phyloP scores from a whole-genome alignment of 495 filamentous ascomycete species.

The Filosporella fistucella region DNA sequence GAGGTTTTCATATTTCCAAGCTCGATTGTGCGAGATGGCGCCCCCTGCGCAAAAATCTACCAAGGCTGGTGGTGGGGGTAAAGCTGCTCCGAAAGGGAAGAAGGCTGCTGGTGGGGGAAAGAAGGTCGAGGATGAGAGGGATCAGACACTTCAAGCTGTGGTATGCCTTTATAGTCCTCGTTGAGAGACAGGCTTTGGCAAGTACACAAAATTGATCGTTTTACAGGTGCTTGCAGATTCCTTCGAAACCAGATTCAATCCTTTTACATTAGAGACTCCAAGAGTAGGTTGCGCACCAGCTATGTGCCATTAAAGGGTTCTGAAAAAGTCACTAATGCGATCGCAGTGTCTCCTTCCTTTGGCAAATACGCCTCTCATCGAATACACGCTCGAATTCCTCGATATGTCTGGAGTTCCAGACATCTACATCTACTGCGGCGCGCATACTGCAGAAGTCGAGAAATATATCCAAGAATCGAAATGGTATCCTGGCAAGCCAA shows the following conservation, averaged over 20 bases:
- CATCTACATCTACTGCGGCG: constrained; percentile 85
- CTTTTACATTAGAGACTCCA: constrained; percentile 84
- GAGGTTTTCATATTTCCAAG: too few species aligned
- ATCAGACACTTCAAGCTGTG: constrained; percentile 88
- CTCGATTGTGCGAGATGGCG: constrained; percentile 7
- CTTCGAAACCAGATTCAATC: constrained; percentile 85
- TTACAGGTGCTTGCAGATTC: constrained; percentile 79
- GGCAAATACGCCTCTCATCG: constrained; percentile 90
- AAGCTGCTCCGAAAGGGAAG: constrained; percentile 30
- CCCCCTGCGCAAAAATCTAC: constrained; percentile 17
- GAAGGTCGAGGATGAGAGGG: constrained; percentile 59
- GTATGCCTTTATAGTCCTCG: constrained; percentile 38
- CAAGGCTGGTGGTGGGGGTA: constrained; percentile 16
- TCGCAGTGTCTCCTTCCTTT: constrained; percentile 85
- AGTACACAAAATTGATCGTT: constrained; percentile 1
- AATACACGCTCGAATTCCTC: constrained; percentile 96
- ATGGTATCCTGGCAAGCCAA: constrained; percentile 28
- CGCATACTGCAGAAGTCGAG: constrained; percentile 87
- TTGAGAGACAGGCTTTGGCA: neutral
- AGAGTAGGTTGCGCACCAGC: constrained; percentile 49
- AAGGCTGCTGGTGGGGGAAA: constrained; percentile 53
- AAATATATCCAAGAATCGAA: constrained; percentile 59
- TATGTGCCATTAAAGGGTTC: neutral
- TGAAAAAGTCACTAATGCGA: constrained; percentile 3
- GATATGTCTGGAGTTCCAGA: constrained; percentile 90